Conservation (phyloP, 2,329 filamentous ascomycete species). For the Calonectria pauciramosa region DNA sequence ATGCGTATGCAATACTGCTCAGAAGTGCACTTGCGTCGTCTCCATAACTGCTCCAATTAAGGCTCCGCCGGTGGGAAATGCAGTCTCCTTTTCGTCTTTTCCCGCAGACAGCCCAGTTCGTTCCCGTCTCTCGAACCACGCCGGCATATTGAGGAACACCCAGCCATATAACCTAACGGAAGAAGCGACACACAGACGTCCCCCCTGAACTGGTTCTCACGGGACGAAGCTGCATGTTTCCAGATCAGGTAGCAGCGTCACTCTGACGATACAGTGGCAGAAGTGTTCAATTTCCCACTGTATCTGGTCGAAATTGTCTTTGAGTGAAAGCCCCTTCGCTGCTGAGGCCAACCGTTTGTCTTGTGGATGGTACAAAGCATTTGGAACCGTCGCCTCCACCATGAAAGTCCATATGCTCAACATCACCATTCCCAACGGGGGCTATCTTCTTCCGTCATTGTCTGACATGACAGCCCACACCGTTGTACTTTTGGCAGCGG, state of each 20-base stretch:
- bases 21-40: not conserved
- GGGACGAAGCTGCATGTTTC: not conserved
- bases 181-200: not conserved
- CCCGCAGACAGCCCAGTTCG: not conserved
- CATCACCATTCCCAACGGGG: not conserved
- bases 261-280: not conserved
- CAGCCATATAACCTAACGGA: constrained; percentile 7
- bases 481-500: constrained; percentile 5
- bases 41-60: not conserved
- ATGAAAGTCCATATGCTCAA: not conserved
- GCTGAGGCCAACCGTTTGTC: not conserved
- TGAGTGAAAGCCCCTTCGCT: not conserved
- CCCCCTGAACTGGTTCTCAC: not conserved
- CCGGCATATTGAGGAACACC: constrained; percentile 22
- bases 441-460: constrained; percentile 2
- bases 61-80: not conserved
- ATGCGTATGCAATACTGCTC: not conserved
- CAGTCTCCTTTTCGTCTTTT: constrained; percentile 31
- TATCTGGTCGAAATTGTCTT: not conserved
- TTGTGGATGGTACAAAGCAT: not conserved
- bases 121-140: constrained; percentile 20
- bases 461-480: constrained; percentile 10
- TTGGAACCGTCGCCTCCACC: not conserved
- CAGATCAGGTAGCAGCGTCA: not conserved
- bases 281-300: not conserved